Evolutionary conservation across 768 basidiomycete genomes (phyloP), one percentile per base, ranked within the genome.

Genomic region (Serendipita sp.): DNA sequence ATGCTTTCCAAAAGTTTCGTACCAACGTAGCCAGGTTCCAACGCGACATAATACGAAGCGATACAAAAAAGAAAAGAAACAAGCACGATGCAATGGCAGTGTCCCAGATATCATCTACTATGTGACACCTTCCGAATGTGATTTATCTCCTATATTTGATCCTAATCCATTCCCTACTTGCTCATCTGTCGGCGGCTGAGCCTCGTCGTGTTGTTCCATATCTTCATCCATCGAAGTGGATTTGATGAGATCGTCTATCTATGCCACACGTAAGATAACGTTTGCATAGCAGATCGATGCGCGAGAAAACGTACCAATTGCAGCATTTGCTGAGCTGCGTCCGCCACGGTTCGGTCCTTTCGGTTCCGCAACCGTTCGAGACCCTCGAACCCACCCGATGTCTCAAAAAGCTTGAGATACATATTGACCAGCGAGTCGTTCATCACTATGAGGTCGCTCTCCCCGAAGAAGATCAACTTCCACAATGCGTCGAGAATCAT

Each of bases 231-330:
- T 31, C 53, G 53, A 7, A 33, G 3, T 33, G 1, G 14, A 3
- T 9, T 58, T 58, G 22, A 58, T 58, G 11, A 58, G n/a, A 9
- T 28, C 53, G 53, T 58, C 53, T 24, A 58, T 58, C 53, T 58
- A 28, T 26, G 7, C 26, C 45, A 3, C 1, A 11, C 28, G 3
- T 31, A 13, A 31, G 22, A 22, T 20, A 24, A 5, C 34, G 14
- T 38, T 14, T 38, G 34, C 7, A 38, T 17, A 22, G 9, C 17
- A 22, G 53, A 51, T 13, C 11, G 3, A 58, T 58, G 34, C 14
- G 31, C n/a, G 31, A 58, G n/a, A 24, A 11, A 28, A 58, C 53
- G 3, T n/a, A 58, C 53, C 53, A 58, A 31, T 24, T 20, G 14
- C 9, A 58, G 31, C 53, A 58, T 58, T 31, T 28, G 53, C 24